Base-by-base conservation (phyloP, 805 yeast genomes). In the Metschnikowia lochheadii region DNA sequence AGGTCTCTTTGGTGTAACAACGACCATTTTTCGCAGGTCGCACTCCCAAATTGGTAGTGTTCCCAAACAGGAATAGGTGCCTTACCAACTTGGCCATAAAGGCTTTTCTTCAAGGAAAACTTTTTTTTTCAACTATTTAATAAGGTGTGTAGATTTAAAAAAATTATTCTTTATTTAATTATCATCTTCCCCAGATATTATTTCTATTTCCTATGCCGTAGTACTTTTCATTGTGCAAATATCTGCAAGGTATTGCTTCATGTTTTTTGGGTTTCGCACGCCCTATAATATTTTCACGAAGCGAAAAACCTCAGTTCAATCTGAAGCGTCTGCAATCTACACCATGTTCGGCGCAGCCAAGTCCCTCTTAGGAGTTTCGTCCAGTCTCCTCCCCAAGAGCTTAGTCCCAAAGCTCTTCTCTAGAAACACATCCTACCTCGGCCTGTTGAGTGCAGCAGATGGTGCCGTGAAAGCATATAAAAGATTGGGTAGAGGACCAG, bases 401-500 rank as follows among this genome's bases (percentile, higher is more conserved):
- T 8, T 33, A n/a, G 3, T 14, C 10, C 7, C 38, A 20, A 29
- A 33, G 21, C 44, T 43, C 31, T 49, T 52, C 35, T 38, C 50
- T n/a, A 76, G 81, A 57, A 55, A 68, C 5, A 56, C 75, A 0
- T 79, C 86, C 0, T 60, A 79, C 39, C 62, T 86, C 55, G 81
- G 87, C 2, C 66, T 64, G 29, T 72, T 86, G 56, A 68, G 73
- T 37, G 89, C 91, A 8, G 76, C 83, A 3, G 75, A 75, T 38
- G 83, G 85, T 42, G 82, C 92, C 0, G 83, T 82, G 39, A 73
- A 72, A 46, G 67, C 75, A 15, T 78, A 76, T 63, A 87, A 84
- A 63, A 79, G 97, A 68, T 76, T 92, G 11, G 99, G 99, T 70
- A 84, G 99, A 75, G 98, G 98, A 73, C 96, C 96, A 21, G 90